Percentiles rank a stretch among this genome's conserved stretches.
These are phyloP conservation scores for Candida taoyuanica DNA, from an alignment of 805 yeast genomes.

Conservation along the genomic window DNA sequence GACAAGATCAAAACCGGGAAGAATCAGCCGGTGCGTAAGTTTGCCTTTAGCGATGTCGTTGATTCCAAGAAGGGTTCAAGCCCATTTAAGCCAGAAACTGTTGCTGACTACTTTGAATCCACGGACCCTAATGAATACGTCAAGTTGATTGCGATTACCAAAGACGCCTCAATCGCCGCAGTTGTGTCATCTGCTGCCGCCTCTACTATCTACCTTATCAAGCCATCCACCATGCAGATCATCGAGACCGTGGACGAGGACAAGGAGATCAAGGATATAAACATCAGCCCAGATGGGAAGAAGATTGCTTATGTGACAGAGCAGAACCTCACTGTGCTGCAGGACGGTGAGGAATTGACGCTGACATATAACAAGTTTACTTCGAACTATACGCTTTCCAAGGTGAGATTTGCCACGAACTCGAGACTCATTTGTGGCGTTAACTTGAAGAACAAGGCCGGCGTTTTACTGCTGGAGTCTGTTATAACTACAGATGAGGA, in stretches of 20 bases:
- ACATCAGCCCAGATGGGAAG: slow-evolving; percentile 63
- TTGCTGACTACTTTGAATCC: slow-evolving; percentile 51
- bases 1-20: slow-evolving; percentile 52
- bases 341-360: slow-evolving; percentile 12
- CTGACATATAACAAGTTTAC: slow-evolving; percentile 18
- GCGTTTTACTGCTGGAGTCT: slow-evolving; percentile 33
- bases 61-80: slow-evolving; percentile 27
- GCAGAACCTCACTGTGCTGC: slow-evolving; percentile 32
- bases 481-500: slow-evolving; percentile 14
- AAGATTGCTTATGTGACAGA: slow-evolving; percentile 60
- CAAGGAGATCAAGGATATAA: slow-evolving; percentile 56
- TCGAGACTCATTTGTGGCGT: slow-evolving; percentile 39
- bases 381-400: slow-evolving; percentile 31
- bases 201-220: slow-evolving; percentile 56
- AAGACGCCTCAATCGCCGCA: slow-evolving; percentile 59
- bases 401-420: slow-evolving; percentile 38
- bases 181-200: slow-evolving; percentile 61
- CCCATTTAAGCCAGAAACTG: slow-evolving; percentile 53
- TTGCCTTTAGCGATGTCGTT: slow-evolving; percentile 20
- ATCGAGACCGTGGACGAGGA: slow-evolving; percentile 45
- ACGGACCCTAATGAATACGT: slow-evolving; percentile 48
- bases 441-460: slow-evolving; percentile 35
- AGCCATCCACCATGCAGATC: slow-evolving; percentile 49
- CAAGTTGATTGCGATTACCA: slow-evolving; percentile 54
- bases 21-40: slow-evolving; percentile 72